These are phyloP conservation scores for Globisporangium rhizosaccharum DNA, from an alignment of 352 stramenopile species.

Conservation along the genomic window DNA sequence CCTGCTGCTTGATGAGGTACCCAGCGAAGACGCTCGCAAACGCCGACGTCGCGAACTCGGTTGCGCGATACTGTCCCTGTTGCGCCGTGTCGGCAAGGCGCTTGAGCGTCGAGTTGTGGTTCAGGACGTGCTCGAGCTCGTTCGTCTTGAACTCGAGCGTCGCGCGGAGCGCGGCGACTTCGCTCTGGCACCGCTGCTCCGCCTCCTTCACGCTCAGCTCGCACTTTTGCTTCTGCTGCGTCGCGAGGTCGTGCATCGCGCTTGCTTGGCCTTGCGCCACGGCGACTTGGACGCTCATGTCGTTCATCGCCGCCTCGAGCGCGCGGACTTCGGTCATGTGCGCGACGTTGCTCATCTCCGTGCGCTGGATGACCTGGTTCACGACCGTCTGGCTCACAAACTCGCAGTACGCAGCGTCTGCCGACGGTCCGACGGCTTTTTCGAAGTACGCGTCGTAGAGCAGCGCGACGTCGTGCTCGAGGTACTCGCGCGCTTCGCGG, in stretches of 20 bases:
- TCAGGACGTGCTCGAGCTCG: constrained; percentile 83
- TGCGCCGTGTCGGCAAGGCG: constrained; percentile 78
- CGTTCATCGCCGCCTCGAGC: constrained; percentile 80
- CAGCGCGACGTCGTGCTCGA: constrained; percentile 40
- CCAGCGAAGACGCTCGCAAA: constrained; percentile 67
- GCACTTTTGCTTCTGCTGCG: constrained; percentile 76
- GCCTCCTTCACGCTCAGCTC: constrained; percentile 70
- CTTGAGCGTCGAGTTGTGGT: constrained; percentile 86
- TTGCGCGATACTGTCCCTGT: constrained; percentile 79
- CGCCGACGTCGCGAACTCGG: constrained; percentile 73
- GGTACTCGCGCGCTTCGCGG: constrained; percentile 58
- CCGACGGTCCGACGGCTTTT: constrained; percentile 63
- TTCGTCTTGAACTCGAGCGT: constrained; percentile 85
- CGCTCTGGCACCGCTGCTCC: constrained; percentile 63
- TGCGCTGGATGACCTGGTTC: constrained; percentile 68
- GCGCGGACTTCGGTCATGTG: constrained; percentile 72
- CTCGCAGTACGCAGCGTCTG: constrained; percentile 76
- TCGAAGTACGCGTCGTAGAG: constrained; percentile 60
- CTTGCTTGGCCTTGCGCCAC: constrained; percentile 73
- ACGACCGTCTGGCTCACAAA: constrained; percentile 77
- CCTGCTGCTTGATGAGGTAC: constrained; percentile 83
- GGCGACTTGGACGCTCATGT: constrained; percentile 76
- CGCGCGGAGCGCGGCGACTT: constrained; percentile 57
- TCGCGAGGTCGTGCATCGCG: constrained; percentile 76
- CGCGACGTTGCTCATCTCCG: constrained; percentile 60